phyloP scores from a whole-genome alignment of 768 basidiomycete genomes.

The Mrakia hoshinonis region DNA sequence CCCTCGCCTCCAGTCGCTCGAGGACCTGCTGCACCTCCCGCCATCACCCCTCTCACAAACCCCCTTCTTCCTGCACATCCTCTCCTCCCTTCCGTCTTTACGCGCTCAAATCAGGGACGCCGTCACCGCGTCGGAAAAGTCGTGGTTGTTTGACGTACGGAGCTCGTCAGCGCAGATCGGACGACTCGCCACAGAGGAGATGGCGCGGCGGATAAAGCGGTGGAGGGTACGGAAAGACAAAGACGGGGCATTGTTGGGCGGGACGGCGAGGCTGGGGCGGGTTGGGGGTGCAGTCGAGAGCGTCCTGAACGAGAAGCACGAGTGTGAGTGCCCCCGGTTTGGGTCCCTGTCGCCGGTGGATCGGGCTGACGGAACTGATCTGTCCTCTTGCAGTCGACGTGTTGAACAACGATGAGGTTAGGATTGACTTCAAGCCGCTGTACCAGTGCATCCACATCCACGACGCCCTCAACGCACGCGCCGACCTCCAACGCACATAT shows the following conservation, averaged over 20 bases:
- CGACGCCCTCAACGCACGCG: slow-evolving; percentile 76
- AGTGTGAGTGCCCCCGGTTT: slow-evolving; percentile 57
- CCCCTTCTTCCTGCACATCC: slow-evolving; percentile 81
- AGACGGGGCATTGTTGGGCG: slow-evolving; percentile 56
- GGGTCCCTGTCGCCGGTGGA: too few relatives aligned
- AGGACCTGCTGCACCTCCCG: slow-evolving; percentile 87
- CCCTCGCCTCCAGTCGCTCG: slow-evolving; percentile 59
- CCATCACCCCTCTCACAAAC: slow-evolving; percentile 82
- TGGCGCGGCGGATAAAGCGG: slow-evolving; percentile 70
- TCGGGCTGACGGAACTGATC: too few relatives aligned
- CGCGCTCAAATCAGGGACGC: slow-evolving; percentile 83
- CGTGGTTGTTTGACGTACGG: slow-evolving; percentile 91
- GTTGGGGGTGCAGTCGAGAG: slow-evolving; percentile 56
- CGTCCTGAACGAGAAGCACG: slow-evolving; percentile 84
- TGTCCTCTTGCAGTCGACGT: slow-evolving; percentile 58
- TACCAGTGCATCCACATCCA: slow-evolving; percentile 98
- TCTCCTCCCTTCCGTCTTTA: slow-evolving; percentile 83
- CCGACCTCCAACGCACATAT: slow-evolving; percentile 81
- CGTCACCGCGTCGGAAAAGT: slow-evolving; percentile 88
- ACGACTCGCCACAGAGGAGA: slow-evolving; percentile 73
- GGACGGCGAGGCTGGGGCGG: slow-evolving; percentile 62
- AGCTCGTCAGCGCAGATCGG: slow-evolving; percentile 82
- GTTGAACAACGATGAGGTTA: slow-evolving; percentile 77
- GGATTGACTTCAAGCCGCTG: slow-evolving; percentile 86
- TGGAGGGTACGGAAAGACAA: slow-evolving; percentile 79